phyloP scores from a whole-genome alignment of 345 rosid genomes.

The Physaria fendleri region DNA sequence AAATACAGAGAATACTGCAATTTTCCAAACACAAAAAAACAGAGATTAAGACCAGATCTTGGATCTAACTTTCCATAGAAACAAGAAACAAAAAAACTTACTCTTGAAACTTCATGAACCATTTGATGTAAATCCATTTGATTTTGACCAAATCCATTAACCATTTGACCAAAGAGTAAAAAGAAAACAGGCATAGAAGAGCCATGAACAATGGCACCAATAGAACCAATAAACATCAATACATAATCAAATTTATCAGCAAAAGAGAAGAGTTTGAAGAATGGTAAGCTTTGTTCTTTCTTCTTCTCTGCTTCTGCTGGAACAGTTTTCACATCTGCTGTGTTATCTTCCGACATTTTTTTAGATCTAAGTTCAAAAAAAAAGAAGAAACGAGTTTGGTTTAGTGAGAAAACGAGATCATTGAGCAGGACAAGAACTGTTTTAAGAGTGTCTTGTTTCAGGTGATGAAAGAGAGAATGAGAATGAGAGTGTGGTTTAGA shows the following conservation, averaged over 20 bases:
- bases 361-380: not conserved
- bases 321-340: constrained; percentile 44
- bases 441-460: constrained; percentile 19
- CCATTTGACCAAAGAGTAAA: constrained; percentile 94
- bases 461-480: constrained; percentile 9
- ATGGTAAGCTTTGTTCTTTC: constrained; percentile 93
- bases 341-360: constrained; percentile 52
- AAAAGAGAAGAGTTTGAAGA: constrained; percentile 84
- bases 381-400: constrained; percentile 9
- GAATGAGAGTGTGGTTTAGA: constrained; percentile 14
- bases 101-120: constrained; percentile 95
- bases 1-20: constrained; percentile 94
- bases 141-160: constrained; percentile 95
- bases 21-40: not conserved
- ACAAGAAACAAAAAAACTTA: constrained; percentile 38
- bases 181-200: constrained; percentile 98
- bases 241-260: constrained; percentile 84
- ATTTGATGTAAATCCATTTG: constrained; percentile 80
- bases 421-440: constrained; percentile 23
- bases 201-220: constrained; percentile 91
- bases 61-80: constrained; percentile 35
- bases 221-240: constrained; percentile 70
- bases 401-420: constrained; percentile 16
- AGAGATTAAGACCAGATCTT: constrained; percentile 33
- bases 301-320: constrained; percentile 82